Evolutionary conservation across 345 rosid genomes (phyloP), one percentile per base, ranked within the genome.

Genomic region (Arabidopsis suecica): DNA sequence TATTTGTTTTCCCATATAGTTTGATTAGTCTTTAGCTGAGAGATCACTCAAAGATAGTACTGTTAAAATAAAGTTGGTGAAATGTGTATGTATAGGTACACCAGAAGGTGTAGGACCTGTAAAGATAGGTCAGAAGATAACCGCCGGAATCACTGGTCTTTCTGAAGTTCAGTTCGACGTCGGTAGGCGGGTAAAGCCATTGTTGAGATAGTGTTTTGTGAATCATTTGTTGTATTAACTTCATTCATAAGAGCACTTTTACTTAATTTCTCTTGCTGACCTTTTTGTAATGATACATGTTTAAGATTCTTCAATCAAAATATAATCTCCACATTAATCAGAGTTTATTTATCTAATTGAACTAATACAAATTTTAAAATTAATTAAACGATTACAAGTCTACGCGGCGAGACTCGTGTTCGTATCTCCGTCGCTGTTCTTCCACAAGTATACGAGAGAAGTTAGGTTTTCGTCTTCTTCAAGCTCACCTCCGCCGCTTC

Each of bases 91-190:
- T 78, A 80, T 80, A 93, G 98, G 98, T 71, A 90, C 98, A 61
- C 97, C 95, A 16, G 80, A 80, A 72, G 95, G 98, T 61, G 88
- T 88, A 69, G 95, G 95, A 70, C 95, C 98, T 3, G 93, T 88
- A 14, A 88, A 84, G 79, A 79, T 76, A 2, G 97, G 97, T 12
- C 88, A 90, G 69, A 86, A 84, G 80, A 83, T 93, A 74, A 90
- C 91, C 5, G 91, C 97, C 0, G 96, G 97, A 20, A 88, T 91
- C 72, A 84, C 95, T 1, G 91, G 87, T 78, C 84, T 86, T 30
- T 34, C 86, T 1, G 87, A 91, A 68, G 82, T 88, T 38, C 79
- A 86, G 47, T 89, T 91, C 14, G 69, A 81, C 22, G 85, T 88
- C 13, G 88, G 76, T 69, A 86, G 81, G 61, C 88, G 88, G 61